Evolutionary conservation across 2,329 filamentous ascomycete genomes (phyloP).

Genomic region (Xylariaceae sp.): DNA sequence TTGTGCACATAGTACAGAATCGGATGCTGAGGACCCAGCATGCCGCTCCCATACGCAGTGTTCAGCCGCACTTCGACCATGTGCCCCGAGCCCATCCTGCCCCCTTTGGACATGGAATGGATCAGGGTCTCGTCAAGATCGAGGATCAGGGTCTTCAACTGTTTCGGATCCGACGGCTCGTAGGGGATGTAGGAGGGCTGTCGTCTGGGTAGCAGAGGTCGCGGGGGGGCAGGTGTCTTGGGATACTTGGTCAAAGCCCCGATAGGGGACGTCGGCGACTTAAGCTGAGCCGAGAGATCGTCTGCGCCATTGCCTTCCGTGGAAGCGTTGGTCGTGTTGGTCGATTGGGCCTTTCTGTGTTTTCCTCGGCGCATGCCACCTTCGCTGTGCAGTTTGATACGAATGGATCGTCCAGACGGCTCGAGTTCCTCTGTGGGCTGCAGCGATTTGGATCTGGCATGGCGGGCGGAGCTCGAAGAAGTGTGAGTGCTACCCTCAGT

Average conservation of each 20-base stretch:
- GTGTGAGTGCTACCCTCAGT: slow-evolving; percentile 27
- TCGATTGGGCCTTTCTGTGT: slow-evolving; percentile 57
- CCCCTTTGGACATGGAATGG: slow-evolving; percentile 95
- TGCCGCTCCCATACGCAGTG: slow-evolving; percentile 64
- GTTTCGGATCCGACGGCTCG: slow-evolving; percentile 49
- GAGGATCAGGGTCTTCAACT: slow-evolving; percentile 89
- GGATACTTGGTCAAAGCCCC: slow-evolving; percentile 83
- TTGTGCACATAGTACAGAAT: slow-evolving; percentile 99
- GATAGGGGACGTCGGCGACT: slow-evolving; percentile 85
- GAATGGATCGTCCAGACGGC: slow-evolving; percentile 73
- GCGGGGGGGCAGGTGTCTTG: slow-evolving; percentile 80
- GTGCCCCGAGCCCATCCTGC: slow-evolving; percentile 91
- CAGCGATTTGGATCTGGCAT: slow-evolving; percentile 61
- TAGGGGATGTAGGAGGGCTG: slow-evolving; percentile 81
- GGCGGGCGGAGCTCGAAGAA: slow-evolving; percentile 36
- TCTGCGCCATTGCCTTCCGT: slow-evolving; percentile 36
- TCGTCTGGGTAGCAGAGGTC: slow-evolving; percentile 82
- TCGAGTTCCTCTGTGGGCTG: slow-evolving; percentile 60
- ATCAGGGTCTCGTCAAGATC: slow-evolving; percentile 97
- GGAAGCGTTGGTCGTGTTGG: slow-evolving; percentile 43
- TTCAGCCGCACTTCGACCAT: slow-evolving; percentile 97
- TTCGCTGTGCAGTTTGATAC: slow-evolving; percentile 82
- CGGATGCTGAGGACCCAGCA: slow-evolving; percentile 80
- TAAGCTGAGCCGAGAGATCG: slow-evolving; percentile 74
- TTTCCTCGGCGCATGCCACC: slow-evolving; percentile 71